Evolutionary conservation across 495 filamentous ascomycete genomes (phyloP).

Genomic region (Podospora conica): DNA sequence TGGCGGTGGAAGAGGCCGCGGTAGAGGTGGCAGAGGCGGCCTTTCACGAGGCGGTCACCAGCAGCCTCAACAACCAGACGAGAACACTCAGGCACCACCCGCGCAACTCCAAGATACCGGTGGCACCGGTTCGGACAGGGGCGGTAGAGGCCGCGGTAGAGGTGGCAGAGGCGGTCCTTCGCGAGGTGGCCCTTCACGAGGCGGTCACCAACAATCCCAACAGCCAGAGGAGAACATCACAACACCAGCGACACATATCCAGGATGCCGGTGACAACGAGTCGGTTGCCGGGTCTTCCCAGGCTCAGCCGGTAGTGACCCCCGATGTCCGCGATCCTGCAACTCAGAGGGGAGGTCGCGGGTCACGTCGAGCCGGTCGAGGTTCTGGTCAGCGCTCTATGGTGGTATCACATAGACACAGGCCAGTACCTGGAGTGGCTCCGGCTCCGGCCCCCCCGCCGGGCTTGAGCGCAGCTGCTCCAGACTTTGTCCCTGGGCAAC

Average conservation of each 20-base stretch:
- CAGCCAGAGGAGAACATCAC: not conserved
- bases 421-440: conserved; percentile 27
- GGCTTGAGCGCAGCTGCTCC: conserved; percentile 47
- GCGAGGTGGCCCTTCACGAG: conserved; percentile 1
- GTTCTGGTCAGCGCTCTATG: conserved; percentile 28
- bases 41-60: not conserved
- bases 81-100: not conserved
- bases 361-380: conserved; percentile 32
- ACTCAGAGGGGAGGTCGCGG: conserved; percentile 34
- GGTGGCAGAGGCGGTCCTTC: conserved; percentile 32
- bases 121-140: no score
- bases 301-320: not conserved
- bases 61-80: not conserved
- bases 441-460: conserved; percentile 21
- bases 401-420: conserved; percentile 44
- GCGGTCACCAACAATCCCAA: not conserved
- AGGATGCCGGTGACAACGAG: not conserved
- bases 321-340: not conserved
- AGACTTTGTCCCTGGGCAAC: conserved; percentile 57
- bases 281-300: not conserved
- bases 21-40: conserved; percentile 31
- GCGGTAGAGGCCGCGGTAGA: conserved; percentile 30
- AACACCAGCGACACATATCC: no score
- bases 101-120: not conserved
- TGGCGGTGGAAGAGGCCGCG: conserved; percentile 30